Conservation (phyloP, 2,329 filamentous ascomycete genomes). For the Fusarium burgessii region DNA sequence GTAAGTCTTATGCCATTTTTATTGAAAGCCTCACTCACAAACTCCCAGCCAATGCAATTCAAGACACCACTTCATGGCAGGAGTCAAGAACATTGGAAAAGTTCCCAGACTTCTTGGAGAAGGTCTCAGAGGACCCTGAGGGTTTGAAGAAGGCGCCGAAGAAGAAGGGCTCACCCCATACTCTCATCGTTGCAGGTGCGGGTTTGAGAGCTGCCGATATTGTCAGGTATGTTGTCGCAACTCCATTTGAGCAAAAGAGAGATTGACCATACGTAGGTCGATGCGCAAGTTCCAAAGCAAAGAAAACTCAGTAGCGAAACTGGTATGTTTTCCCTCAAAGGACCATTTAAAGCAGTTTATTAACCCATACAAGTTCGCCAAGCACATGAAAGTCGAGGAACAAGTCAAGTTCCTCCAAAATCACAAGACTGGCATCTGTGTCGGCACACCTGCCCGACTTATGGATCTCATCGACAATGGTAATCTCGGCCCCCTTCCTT, state of each 20-base stretch:
- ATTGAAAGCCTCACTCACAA: slow-evolving; percentile 1
- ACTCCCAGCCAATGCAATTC: slow-evolving; percentile 74
- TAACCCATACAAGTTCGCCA: slow-evolving; percentile 74
- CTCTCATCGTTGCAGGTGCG: slow-evolving; percentile 86
- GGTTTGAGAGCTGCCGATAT: slow-evolving; percentile 89
- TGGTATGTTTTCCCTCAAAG: slow-evolving; percentile 59
- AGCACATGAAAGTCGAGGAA: slow-evolving; percentile 96
- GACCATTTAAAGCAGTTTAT: neutral
- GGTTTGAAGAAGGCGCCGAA: slow-evolving; percentile 74
- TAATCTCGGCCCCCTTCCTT: slow-evolving; percentile 53
- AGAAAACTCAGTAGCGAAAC: slow-evolving; percentile 82
- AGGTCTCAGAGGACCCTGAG: slow-evolving; percentile 67
- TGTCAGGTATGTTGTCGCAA: slow-evolving; percentile 66
- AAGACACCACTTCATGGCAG: slow-evolving; percentile 82
- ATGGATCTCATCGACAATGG: slow-evolving; percentile 86
- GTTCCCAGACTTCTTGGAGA: slow-evolving; percentile 82
- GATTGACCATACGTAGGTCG: slow-evolving; percentile 60
- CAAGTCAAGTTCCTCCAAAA: slow-evolving; percentile 80
- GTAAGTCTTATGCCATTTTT: slow-evolving; percentile 58
- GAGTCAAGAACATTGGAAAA: slow-evolving; percentile 76
- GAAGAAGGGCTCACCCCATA: slow-evolving; percentile 82
- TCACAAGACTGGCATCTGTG: slow-evolving; percentile 82
- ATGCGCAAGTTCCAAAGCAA: slow-evolving; percentile 84
- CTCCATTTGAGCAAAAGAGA: neutral
- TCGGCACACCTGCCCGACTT: slow-evolving; percentile 88